A percentile compares a stretch with the other conserved stretches of the same genome.
Conservation (phyloP, 1,284 basidiomycete species). For the Tremellales sp. region DNA sequence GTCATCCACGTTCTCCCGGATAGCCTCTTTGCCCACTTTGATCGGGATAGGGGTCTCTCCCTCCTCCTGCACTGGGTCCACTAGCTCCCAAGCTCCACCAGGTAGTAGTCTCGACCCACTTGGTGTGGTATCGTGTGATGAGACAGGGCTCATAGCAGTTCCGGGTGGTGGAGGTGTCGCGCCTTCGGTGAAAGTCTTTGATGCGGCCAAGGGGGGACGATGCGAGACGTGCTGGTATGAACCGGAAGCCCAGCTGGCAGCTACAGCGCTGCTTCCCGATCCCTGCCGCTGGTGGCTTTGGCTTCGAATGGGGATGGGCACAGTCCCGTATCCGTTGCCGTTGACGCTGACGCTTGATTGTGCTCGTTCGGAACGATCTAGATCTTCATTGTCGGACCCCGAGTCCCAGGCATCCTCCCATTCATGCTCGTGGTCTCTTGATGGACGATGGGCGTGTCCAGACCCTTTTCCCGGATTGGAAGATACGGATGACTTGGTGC, state of each 20-base stretch:
- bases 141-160: constrained; percentile 8
- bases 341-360: too few species aligned
- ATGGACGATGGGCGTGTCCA: not conserved
- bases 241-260: constrained; percentile 34
- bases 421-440: too few species aligned
- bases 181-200: constrained; percentile 32
- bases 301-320: constrained; percentile 6
- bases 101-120: constrained; percentile 31
- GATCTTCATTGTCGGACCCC: constrained; percentile 70
- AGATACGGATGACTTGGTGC: not conserved
- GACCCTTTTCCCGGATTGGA: not conserved
- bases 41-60: constrained; percentile 15
- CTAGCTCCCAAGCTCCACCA: constrained; percentile 46
- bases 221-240: constrained; percentile 28
- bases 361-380: too few species aligned
- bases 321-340: not conserved
- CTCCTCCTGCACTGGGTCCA: constrained; percentile 33
- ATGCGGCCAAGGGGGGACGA: constrained; percentile 13
- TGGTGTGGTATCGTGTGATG: not conserved
- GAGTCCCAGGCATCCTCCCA: constrained; percentile 89
- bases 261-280: constrained; percentile 10
- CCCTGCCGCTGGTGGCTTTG: not conserved
- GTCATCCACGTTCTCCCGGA: constrained; percentile 63
- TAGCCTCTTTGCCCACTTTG: constrained; percentile 50
- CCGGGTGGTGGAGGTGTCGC: constrained; percentile 27